phyloP scores from a whole-genome alignment of 2,329 filamentous ascomycete species.

The Helotiales sp. region DNA sequence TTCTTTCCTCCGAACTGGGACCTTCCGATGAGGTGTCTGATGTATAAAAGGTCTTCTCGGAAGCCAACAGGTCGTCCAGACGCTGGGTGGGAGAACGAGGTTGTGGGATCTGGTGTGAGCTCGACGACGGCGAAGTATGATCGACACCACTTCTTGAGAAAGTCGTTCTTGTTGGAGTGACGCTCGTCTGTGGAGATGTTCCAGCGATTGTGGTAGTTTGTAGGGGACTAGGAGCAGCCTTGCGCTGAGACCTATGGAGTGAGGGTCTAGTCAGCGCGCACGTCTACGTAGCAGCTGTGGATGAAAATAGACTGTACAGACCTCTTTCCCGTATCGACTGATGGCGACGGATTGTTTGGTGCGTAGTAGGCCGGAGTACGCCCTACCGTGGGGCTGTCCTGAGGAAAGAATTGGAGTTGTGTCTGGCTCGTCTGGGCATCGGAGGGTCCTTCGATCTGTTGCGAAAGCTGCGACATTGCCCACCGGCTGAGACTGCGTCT shows the following conservation, averaged over 20 bases:
- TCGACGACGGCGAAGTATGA: constrained; percentile 22
- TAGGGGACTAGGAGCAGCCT: constrained; percentile 36
- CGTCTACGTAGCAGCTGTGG: constrained; percentile 16
- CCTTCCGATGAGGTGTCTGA: constrained; percentile 28
- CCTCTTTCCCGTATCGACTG: constrained; percentile 29
- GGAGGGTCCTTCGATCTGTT: constrained; percentile 31
- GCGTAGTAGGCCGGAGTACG: constrained; percentile 25
- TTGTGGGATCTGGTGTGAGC: constrained; percentile 17
- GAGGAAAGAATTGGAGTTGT: constrained; percentile 26
- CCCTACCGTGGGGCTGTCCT: constrained; percentile 32
- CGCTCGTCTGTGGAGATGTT: constrained; percentile 30
- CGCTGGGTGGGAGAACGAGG: constrained; percentile 36
- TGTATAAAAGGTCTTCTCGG: constrained; percentile 36
- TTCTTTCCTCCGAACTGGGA: constrained; percentile 19
- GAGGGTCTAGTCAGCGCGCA: constrained; percentile 21
- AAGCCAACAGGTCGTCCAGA: constrained; percentile 36
- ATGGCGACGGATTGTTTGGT: constrained; percentile 27
- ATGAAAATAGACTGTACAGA: constrained; percentile 20
- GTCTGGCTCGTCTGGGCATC: constrained; percentile 20
- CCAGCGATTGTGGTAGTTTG: constrained; percentile 34
- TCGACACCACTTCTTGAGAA: constrained; percentile 27
- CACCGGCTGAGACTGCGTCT: constrained; percentile 27
- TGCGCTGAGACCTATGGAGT: constrained; percentile 34
- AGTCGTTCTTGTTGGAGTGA: constrained; percentile 33
- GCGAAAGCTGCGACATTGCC: constrained; percentile 36